Percentiles rank a stretch among this genome's conserved stretches.
These are phyloP conservation scores for Euphorbia pulcherrima DNA, from an alignment of 345 rosid species.

Conservation along the genomic window DNA sequence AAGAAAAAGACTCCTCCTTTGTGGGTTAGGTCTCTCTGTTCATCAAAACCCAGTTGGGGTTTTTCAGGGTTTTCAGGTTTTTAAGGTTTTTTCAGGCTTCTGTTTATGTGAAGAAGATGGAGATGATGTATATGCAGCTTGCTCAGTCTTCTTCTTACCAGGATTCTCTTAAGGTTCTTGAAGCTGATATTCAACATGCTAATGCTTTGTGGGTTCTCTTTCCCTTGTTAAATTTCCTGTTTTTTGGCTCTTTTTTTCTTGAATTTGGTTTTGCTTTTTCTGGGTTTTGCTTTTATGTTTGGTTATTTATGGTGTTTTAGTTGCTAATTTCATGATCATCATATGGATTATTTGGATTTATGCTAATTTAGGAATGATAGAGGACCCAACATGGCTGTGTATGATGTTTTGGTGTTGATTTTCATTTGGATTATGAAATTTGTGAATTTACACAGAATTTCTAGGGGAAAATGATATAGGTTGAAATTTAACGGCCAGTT, in stretches of 20 bases:
- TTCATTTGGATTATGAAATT: conserved; percentile 1
- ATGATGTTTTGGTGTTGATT: background rate
- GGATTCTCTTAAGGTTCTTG: conserved; percentile 73
- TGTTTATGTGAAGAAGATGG: conserved; percentile 15
- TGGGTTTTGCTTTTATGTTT: background rate
- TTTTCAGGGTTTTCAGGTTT: no score
- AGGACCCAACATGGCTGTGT: background rate
- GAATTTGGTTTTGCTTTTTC: conserved; percentile 10
- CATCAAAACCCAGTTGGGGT: background rate
- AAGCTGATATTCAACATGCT: conserved; percentile 85
- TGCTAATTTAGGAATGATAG: conserved; percentile 15
- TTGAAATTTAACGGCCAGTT: no score
- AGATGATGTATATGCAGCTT: conserved; percentile 26
- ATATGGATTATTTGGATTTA: background rate
- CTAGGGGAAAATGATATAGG: background rate
- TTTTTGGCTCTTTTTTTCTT: background rate
- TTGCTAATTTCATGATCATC: conserved; percentile 8
- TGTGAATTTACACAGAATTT: conserved; percentile 1
- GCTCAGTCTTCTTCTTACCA: conserved; percentile 35
- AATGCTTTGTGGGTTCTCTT: conserved; percentile 68
- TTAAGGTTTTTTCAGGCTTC: background rate
- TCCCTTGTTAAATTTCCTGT: background rate
- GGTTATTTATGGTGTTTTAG: conserved; percentile 3
- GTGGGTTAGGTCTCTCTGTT: conserved; percentile 1
- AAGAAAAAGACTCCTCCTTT: background rate